Base-by-base conservation (phyloP, 805 yeast genomes). In the Nakazawaea pomicola region DNA sequence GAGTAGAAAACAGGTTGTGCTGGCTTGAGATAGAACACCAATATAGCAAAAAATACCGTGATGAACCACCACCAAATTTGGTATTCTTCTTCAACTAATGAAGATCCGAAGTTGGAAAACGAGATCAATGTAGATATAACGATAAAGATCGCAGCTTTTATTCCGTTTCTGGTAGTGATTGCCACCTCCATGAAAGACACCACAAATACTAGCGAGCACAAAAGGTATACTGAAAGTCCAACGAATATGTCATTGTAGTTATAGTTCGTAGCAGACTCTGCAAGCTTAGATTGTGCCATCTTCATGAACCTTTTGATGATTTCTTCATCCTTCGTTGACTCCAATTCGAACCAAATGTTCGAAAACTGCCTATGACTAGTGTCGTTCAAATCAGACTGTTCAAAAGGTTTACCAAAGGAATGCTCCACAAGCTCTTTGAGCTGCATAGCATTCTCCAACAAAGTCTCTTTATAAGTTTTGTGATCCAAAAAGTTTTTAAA, bases 71-170 rank as follows among this genome's bases (percentile, higher is more conserved):
- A 93, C 99, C 99, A 93, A 14, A 90, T 59, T 55, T 90, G 96
- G 55, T 93, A 95, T 55, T 93, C 99, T 58, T 93, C 99, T 54
- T 93, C 99, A 14, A 93, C 83, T 43, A 90, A 68, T 20, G 96
- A 90, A 46, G 95, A 87, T 9, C 90, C 96, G 62, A 90, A 87
- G 48, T 82, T 70, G 0, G 86, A 70, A 0, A 67, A 28, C 3
- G 81, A 73, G 40, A 80, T 70, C 0, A 54, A 54, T 42, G 41
- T 38, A 15, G 52, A 58, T 23, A 53, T 52, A 9, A 45, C 48
- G 4, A 43, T 52, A 4, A 49, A 21, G 44, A 40, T 24, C 38
- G 50, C 39, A 6, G 23, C 29, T 15, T 32, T 18, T 4, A n/a
- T 19, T 4, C 15, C 9, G 16, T 32, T 41, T n/a, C 36, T 33